Evolutionary conservation across 768 basidiomycete genomes (phyloP), one percentile per base, ranked within the genome.

Genomic region (Kwoniella sp.): DNA sequence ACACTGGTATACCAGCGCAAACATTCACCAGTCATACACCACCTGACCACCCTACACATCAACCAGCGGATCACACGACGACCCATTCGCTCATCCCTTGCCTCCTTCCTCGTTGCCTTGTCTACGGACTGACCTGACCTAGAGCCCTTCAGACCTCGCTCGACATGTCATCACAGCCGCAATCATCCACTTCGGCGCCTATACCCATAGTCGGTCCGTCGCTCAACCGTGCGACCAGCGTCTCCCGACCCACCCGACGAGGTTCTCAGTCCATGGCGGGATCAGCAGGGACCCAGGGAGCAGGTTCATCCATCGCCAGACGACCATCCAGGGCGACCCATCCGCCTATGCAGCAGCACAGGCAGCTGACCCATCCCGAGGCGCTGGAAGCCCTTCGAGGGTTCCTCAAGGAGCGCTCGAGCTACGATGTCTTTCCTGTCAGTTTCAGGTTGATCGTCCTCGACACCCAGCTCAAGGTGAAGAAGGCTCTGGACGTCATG

Each of bases 361-460:
- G 48, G 12, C 17, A 53, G 19, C 48, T 70, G 2, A 58, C 69
- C 0, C 77, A 77, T 57, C 57, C 68, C 22, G 68, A 69, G 34
- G 78, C 76, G 0, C 62, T 78, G 20, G 71, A 74, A 29, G 66
- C 72, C 17, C 90, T 99, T 67, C 81, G 93, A 45, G 76, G 76
- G 45, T 88, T 90, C 76, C 84, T 98, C 77, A 86, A 83, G 65
- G 82, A 85, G 52, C 83, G 88, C 67, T 87, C 84, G 15, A 84
- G 85, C 60, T 99, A 98, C 77, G 93, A 98, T 75, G 90, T 93
- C 27, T 92, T 99, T 66, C 95, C 95, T 22, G 89, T 98, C 77
- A 87, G 84, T 75, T 99, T 92, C 77, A 81, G 93, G 64, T 80
- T 98, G 67, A 96, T 99, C 71, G 91, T 98, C 22, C 82, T 99